phyloP scores from a whole-genome alignment of 192 early-diverging fungal species.

The Oehlia diaphana region DNA sequence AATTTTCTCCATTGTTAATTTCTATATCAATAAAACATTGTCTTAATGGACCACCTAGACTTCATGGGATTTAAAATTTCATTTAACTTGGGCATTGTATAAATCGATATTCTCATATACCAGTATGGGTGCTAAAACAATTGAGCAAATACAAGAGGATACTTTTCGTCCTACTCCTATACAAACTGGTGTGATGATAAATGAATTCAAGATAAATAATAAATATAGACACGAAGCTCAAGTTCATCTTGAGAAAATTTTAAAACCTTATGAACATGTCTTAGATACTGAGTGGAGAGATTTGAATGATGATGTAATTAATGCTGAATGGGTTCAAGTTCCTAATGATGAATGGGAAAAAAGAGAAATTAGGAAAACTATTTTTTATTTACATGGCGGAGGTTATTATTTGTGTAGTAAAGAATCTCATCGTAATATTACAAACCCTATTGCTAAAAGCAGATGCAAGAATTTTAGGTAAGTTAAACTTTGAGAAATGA shows the following conservation, averaged over 20 bases:
- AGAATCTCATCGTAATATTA: constrained; percentile 5
- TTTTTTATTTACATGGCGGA: no score
- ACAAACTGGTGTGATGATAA: constrained; percentile 31
- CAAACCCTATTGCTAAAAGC: constrained; percentile 51
- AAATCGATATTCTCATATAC: constrained; percentile 7
- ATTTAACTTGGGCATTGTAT: constrained; percentile 36
- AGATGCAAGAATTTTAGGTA: constrained; percentile 46
- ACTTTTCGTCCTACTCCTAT: constrained; percentile 21
- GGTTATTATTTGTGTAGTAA: constrained; percentile 16
- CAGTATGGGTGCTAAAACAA: constrained; percentile 27
- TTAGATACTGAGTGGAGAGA: no score
- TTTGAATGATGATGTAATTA: no score
- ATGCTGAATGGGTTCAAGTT: no score
- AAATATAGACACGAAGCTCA: constrained; percentile 31
- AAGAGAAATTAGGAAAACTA: no score
- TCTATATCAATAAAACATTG: constrained; percentile 30
- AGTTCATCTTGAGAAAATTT: constrained; percentile 33
- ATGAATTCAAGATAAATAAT: constrained; percentile 14
- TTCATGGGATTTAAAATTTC: constrained; percentile 44
- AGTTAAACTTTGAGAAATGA: neutral
- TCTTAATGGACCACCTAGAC: constrained; percentile 42
- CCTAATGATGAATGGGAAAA: no score
- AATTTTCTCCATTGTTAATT: neutral
- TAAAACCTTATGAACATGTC: constrained; percentile 3
- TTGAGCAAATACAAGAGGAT: constrained; percentile 39